Conservation (phyloP, 352 stramenopile genomes). For the Pythium rishiriense region DNA sequence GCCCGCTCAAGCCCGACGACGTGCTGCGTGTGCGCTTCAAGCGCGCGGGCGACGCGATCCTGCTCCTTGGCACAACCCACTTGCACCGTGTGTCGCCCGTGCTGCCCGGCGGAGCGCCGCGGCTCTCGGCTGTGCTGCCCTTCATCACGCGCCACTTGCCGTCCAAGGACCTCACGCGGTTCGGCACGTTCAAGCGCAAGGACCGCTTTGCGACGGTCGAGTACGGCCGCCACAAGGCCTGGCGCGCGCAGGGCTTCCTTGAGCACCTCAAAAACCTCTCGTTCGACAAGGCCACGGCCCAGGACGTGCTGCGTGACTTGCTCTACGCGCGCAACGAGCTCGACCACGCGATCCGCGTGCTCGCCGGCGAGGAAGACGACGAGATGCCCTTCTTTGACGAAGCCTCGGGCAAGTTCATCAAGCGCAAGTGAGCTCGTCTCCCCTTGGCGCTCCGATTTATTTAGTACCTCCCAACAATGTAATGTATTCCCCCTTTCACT, state of each 20-base stretch:
- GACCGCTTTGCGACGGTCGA: conserved; percentile 28
- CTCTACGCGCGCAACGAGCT: conserved; percentile 17
- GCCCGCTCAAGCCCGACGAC: conserved; percentile 18
- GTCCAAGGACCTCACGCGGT: conserved; percentile 27
- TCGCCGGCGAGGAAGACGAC: conserved; percentile 24
- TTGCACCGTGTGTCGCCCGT: conserved; percentile 28
- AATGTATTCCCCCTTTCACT: background rate
- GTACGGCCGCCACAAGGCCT: conserved; percentile 31
- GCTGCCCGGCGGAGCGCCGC: conserved; percentile 15
- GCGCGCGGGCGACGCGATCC: conserved; percentile 24
- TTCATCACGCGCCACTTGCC: conserved; percentile 27
- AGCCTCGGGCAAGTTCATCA: conserved; percentile 28
- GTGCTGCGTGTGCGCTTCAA: conserved; percentile 25
- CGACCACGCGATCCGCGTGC: conserved; percentile 29
- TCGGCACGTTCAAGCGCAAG: conserved; percentile 31
- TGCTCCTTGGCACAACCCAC: conserved; percentile 26
- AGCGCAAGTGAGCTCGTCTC: conserved; percentile 13
- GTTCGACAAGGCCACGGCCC: conserved; percentile 12
- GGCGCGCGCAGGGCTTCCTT: conserved; percentile 23
- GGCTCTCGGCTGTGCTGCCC: conserved; percentile 27
- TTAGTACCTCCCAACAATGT: background rate
- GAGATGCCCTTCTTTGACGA: conserved; percentile 34
- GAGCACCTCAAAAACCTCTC: conserved; percentile 20
- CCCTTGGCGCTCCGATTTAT: background rate
- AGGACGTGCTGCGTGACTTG: conserved; percentile 28